Conservation (phyloP, 208 protist genomes). For the Crithidia fasciculata region DNA sequence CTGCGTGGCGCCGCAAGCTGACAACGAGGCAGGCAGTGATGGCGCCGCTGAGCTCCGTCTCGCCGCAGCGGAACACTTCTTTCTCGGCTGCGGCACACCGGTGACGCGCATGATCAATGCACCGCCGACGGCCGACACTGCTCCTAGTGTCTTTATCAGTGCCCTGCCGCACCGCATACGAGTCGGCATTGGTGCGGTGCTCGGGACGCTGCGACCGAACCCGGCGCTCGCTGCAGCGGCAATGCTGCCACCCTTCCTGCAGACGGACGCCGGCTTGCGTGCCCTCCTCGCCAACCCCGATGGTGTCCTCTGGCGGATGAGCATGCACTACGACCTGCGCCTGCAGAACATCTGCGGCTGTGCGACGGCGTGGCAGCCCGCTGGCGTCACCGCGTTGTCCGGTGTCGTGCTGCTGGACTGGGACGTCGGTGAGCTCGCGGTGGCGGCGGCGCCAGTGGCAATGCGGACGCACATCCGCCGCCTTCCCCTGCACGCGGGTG, state of each 20-base stretch:
- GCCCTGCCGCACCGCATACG: slow-evolving; percentile 44
- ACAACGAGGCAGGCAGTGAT: neutral
- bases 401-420: slow-evolving; percentile 75
- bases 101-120: slow-evolving; percentile 27
- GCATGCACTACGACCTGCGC: slow-evolving; percentile 35
- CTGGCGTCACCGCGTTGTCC: slow-evolving; percentile 37
- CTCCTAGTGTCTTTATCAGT: slow-evolving; percentile 15
- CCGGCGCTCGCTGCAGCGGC: slow-evolving; percentile 30
- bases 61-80: slow-evolving; percentile 61
- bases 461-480: slow-evolving; percentile 8
- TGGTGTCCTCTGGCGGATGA: slow-evolving; percentile 62
- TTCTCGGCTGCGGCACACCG: slow-evolving; percentile 37
- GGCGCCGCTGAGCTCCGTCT: slow-evolving; percentile 34
- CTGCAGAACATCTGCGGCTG: slow-evolving; percentile 43
- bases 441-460: neutral
- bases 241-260: slow-evolving; percentile 23
- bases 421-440: slow-evolving; percentile 31
- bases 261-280: slow-evolving; percentile 16
- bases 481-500: slow-evolving; percentile 24
- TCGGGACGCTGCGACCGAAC: slow-evolving; percentile 74
- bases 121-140: neutral
- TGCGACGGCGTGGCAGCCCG: slow-evolving; percentile 41
- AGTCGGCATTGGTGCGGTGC: slow-evolving; percentile 64
- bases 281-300: slow-evolving; percentile 59
- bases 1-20: slow-evolving; percentile 35